Percentiles rank a stretch among this genome's conserved stretches.
Conservation (phyloP, 1,284 basidiomycete species). For the Sporisorium iseilematis-ciliati region DNA sequence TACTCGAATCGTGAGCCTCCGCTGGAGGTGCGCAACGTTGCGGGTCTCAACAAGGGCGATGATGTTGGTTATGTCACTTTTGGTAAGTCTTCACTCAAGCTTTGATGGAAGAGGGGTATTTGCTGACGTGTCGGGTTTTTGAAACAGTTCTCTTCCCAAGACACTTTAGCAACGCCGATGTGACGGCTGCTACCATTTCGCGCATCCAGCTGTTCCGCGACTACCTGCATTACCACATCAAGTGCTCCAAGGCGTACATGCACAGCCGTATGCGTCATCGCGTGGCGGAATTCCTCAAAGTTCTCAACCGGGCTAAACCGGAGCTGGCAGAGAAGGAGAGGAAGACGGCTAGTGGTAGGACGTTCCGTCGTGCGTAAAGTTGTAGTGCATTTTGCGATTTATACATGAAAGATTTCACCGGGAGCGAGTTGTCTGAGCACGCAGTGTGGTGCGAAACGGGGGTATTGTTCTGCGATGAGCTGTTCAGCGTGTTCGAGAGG, state of each 20-base stretch:
- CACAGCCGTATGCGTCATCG: constrained; percentile 96
- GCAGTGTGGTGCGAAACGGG: background rate
- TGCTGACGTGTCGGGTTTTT: too few species aligned
- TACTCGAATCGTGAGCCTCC: constrained; percentile 96
- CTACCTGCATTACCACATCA: constrained; percentile 98
- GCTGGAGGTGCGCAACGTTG: constrained; percentile 89
- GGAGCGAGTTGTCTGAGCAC: constrained; percentile 15
- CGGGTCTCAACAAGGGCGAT: constrained; percentile 84
- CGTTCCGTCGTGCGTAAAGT: constrained; percentile 59
- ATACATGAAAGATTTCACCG: constrained; percentile 23
- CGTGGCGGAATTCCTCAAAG: constrained; percentile 96
- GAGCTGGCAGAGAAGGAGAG: constrained; percentile 85
- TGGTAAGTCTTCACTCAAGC: constrained; percentile 19
- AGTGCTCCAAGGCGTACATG: constrained; percentile 99
- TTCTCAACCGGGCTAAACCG: constrained; percentile 96
- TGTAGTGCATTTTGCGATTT: too few species aligned
- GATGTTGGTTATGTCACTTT: constrained; percentile 99
- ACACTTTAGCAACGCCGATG: constrained; percentile 84
- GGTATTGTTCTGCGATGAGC: constrained; percentile 2
- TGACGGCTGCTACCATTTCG: constrained; percentile 87
- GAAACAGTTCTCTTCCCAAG: constrained; percentile 87
- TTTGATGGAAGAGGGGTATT: too few species aligned
- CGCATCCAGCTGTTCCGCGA: constrained; percentile 97
- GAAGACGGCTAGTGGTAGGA: constrained; percentile 81
- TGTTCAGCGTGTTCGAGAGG: constrained; percentile 4